phyloP scores from a whole-genome alignment of 768 basidiomycete genomes.

The Kwoniella europaea region DNA sequence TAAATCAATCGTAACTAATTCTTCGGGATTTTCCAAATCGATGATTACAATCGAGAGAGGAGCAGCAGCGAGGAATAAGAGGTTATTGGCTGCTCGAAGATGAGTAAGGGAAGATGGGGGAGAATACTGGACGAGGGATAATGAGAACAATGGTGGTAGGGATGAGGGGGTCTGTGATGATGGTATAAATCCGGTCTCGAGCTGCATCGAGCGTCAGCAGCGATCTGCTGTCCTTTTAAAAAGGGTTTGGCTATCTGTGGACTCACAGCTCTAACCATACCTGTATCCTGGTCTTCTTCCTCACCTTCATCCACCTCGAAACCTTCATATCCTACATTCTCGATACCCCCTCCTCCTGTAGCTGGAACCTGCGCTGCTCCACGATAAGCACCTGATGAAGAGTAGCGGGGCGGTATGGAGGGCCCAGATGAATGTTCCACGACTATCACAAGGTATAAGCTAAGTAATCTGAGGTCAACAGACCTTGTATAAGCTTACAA shows the following conservation, averaged over 20 bases:
- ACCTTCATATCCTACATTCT: constrained; percentile 77
- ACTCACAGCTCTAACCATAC: constrained; percentile 64
- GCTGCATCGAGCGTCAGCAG: constrained; percentile 41
- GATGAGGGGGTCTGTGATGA: constrained; percentile 32
- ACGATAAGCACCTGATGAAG: constrained; percentile 31
- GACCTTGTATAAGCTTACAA: constrained; percentile 27
- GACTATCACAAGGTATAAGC: constrained; percentile 62
- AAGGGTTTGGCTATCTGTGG: no score
- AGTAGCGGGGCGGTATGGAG: constrained; percentile 49
- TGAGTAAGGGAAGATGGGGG: constrained; percentile 82
- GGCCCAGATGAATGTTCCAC: constrained; percentile 80
- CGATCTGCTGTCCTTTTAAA: constrained; percentile 29
- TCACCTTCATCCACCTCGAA: constrained; percentile 76
- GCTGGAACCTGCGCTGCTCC: constrained; percentile 46
- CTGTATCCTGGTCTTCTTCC: constrained; percentile 42
- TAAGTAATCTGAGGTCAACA: neutral
- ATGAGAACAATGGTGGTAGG: constrained; percentile 49
- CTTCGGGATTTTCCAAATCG: constrained; percentile 83
- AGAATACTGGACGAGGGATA: constrained; percentile 74
- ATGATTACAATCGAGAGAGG: constrained; percentile 83
- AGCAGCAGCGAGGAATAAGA: constrained; percentile 79
- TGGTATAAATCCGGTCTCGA: constrained; percentile 59
- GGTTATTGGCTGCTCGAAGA: constrained; percentile 82
- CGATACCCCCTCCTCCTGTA: constrained; percentile 50
- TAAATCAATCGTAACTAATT: constrained; percentile 72